phyloP scores from a whole-genome alignment of 108 stramenopile genomes.

The Pseudonitzschia pungens region DNA sequence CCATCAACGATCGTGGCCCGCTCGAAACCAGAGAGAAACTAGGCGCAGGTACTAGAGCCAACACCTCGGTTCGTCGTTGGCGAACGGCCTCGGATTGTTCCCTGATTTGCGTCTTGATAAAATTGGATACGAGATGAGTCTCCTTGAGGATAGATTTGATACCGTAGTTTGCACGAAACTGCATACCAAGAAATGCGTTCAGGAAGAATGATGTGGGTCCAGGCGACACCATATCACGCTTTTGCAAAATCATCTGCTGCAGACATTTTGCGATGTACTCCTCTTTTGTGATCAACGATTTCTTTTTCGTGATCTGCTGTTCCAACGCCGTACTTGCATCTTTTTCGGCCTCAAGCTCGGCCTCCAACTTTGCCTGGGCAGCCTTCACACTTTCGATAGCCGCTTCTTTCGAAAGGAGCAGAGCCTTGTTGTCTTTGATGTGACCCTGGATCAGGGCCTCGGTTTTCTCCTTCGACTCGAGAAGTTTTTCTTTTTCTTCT shows the following conservation, averaged over 20 bases:
- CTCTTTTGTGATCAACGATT: constrained; percentile 6
- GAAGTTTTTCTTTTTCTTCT: constrained; percentile 14
- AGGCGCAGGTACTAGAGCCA: constrained; percentile 1
- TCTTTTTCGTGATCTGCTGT: constrained; percentile 2
- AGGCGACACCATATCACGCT: background rate
- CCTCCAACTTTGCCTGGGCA: background rate
- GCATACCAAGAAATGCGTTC: constrained; percentile 6
- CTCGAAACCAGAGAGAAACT: background rate
- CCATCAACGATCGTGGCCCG: constrained; percentile 8
- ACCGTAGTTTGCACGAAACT: background rate
- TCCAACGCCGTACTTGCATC: constrained; percentile 7
- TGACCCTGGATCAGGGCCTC: constrained; percentile 1
- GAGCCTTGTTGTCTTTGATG: background rate
- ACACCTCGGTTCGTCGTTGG: background rate
- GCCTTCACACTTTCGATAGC: constrained; percentile 1
- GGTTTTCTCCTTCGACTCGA: constrained; percentile 10
- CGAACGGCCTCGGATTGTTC: constrained; percentile 1
- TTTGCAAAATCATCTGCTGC: constrained; percentile 4
- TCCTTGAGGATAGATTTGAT: constrained; percentile 19
- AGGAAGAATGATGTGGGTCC: constrained; percentile 6
- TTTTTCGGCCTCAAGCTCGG: background rate
- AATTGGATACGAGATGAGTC: constrained; percentile 14
- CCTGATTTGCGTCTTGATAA: constrained; percentile 16
- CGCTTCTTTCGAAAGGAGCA: constrained; percentile 2
- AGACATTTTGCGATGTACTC: constrained; percentile 17